These are phyloP conservation scores for Cephalotrichum gorgonifer DNA, from an alignment of 2,329 filamentous ascomycete species.

Conservation along the genomic window DNA sequence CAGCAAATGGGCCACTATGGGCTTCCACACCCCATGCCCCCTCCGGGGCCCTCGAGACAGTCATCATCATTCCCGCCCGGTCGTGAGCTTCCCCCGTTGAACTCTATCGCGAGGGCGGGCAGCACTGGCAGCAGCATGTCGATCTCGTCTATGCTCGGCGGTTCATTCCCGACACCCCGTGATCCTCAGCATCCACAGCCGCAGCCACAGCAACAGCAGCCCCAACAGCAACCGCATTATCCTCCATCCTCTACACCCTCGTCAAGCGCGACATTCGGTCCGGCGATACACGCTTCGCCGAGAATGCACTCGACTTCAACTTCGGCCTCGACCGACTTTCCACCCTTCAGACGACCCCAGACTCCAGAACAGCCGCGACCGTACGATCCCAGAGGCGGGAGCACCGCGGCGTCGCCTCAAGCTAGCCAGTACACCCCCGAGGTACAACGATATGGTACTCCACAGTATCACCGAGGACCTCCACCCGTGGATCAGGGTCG, in stretches of 20 bases:
- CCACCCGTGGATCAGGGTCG: slow-evolving; percentile 39
- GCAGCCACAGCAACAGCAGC: slow-evolving; percentile 20
- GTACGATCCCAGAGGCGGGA: slow-evolving; percentile 36
- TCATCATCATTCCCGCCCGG: slow-evolving; percentile 34
- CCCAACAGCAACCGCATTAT: slow-evolving; percentile 28
- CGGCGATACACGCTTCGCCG: slow-evolving; percentile 43
- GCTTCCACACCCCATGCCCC: slow-evolving; percentile 34
- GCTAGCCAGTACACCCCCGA: slow-evolving; percentile 46
- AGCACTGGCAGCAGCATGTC: slow-evolving; percentile 47
- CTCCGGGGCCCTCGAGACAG: slow-evolving; percentile 29
- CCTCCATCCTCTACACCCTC: slow-evolving; percentile 27
- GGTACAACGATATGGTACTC: slow-evolving; percentile 47
- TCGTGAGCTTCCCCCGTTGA: slow-evolving; percentile 43
- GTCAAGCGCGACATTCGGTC: slow-evolving; percentile 32
- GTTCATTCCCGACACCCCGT: slow-evolving; percentile 31
- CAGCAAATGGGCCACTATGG: slow-evolving; percentile 25
- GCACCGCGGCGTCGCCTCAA: slow-evolving; percentile 36
- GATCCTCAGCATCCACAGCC: slow-evolving; percentile 30
- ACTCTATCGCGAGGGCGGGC: slow-evolving; percentile 35
- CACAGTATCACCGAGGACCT: slow-evolving; percentile 43
- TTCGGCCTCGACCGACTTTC: slow-evolving; percentile 46
- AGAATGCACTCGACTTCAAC: slow-evolving; percentile 42
- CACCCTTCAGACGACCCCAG: slow-evolving; percentile 54
- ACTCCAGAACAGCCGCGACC: slow-evolving; percentile 59
- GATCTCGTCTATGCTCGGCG: slow-evolving; percentile 50